These are phyloP conservation scores for Aspergillus ochraceus DNA, from an alignment of 2,329 filamentous ascomycete species.

Conservation along the genomic window DNA sequence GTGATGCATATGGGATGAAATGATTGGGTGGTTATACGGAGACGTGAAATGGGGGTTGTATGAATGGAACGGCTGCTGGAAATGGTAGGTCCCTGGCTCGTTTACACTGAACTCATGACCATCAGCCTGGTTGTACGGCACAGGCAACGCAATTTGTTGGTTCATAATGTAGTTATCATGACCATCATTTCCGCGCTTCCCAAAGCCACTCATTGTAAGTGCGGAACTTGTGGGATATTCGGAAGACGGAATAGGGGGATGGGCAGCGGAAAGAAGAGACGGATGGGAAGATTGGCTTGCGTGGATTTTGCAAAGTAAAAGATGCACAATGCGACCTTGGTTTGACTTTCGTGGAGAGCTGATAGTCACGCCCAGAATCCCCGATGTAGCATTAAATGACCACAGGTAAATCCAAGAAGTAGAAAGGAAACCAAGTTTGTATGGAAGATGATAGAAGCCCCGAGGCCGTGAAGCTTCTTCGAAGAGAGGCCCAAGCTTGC, in stretches of 20 bases:
- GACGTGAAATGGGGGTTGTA: constrained; percentile 40
- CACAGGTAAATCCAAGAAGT: not conserved
- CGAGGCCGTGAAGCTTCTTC: not conserved
- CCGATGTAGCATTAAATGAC: not conserved
- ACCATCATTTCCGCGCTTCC: constrained; percentile 38
- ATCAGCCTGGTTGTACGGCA: constrained; percentile 32
- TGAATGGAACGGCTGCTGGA: constrained; percentile 37
- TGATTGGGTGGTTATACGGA: constrained; percentile 33
- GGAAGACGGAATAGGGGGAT: not conserved
- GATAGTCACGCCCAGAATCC: not conserved
- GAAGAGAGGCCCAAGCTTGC: not conserved
- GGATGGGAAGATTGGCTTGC: not conserved
- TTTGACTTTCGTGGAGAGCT: not conserved
- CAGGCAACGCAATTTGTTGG: constrained; percentile 33
- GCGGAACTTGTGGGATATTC: not conserved
- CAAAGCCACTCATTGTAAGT: constrained; percentile 39
- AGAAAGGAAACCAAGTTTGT: no score
- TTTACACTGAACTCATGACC: constrained; percentile 31
- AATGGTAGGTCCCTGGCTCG: constrained; percentile 32
- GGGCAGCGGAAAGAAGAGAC: not conserved
- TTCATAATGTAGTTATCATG: constrained; percentile 36
- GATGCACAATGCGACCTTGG: not conserved
- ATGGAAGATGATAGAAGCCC: not conserved
- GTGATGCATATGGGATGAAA: constrained; percentile 33
- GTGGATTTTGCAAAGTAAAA: not conserved